Percentiles rank a stretch among this genome's conserved stretches.
These are phyloP conservation scores for Pichia membranifaciens DNA, from an alignment of 805 yeast genomes.

Conservation along the genomic window DNA sequence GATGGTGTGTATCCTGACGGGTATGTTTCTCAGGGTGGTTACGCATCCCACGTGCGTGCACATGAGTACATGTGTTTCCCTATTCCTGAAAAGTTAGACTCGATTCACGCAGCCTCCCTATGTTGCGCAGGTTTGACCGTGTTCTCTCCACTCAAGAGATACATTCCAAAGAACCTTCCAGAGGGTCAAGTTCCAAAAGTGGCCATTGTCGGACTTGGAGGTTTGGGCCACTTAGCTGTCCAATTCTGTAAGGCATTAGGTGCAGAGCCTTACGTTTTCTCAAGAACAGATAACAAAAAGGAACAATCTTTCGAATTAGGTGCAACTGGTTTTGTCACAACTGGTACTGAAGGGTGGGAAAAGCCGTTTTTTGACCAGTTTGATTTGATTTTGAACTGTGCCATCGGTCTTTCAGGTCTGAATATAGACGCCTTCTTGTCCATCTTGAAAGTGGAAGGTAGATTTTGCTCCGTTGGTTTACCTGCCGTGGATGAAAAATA, in stretches of 20 bases:
- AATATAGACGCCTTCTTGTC: constrained; percentile 33
- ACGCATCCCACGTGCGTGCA: constrained; percentile 42
- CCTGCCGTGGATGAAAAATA: constrained; percentile 37
- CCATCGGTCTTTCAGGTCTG: constrained; percentile 34
- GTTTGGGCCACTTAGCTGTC: constrained; percentile 43
- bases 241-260: constrained; percentile 41
- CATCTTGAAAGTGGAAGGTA: constrained; percentile 32
- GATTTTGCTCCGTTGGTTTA: constrained; percentile 44
- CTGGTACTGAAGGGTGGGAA: constrained; percentile 41
- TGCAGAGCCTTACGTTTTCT: constrained; percentile 40
- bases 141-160: constrained; percentile 43
- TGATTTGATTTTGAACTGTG: constrained; percentile 40
- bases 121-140: constrained; percentile 50
- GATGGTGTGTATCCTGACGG: constrained; percentile 34
- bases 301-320: constrained; percentile 37
- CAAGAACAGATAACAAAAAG: constrained; percentile 37
- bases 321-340: constrained; percentile 40
- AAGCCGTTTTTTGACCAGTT: constrained; percentile 29
- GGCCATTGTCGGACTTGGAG: constrained; percentile 42
- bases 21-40: constrained; percentile 38
- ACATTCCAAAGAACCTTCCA: constrained; percentile 26
- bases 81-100: constrained; percentile 39
- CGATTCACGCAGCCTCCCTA: constrained; percentile 42
- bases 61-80: constrained; percentile 42
- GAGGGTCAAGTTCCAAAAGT: constrained; percentile 32